Conservation (phyloP, 164 flowering plant genomes). For the Euptelea pleiosperma region DNA sequence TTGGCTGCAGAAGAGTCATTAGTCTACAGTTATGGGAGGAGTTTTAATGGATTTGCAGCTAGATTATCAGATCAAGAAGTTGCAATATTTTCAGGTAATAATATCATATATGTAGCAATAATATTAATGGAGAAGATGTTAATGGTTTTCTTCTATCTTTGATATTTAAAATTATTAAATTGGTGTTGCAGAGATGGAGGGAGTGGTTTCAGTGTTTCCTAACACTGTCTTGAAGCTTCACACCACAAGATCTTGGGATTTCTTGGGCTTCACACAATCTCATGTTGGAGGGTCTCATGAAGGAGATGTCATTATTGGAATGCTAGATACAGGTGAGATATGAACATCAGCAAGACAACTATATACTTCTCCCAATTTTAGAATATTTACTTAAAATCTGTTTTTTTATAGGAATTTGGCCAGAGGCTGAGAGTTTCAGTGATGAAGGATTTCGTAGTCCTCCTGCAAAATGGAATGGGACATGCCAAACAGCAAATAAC, state of each 20-base stretch:
- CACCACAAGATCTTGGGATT: slow-evolving; percentile 55
- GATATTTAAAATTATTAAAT: background rate
- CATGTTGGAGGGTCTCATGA: slow-evolving; percentile 8
- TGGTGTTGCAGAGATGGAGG: slow-evolving; percentile 34
- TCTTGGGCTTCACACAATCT: slow-evolving; percentile 26
- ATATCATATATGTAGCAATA: too few relatives aligned
- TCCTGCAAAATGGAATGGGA: slow-evolving; percentile 44
- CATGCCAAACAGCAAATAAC: slow-evolving; percentile 25
- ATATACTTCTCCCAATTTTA: too few relatives aligned
- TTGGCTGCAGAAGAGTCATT: background rate
- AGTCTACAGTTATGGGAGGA: slow-evolving; percentile 26
- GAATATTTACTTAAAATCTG: background rate
- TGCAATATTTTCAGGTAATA: slow-evolving; percentile 24
- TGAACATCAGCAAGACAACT: too few relatives aligned
- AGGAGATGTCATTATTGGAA: slow-evolving; percentile 37
- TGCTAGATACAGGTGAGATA: slow-evolving; percentile 43
- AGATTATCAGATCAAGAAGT: slow-evolving; percentile 26
- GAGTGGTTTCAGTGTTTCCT: slow-evolving; percentile 40
- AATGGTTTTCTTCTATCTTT: too few relatives aligned
- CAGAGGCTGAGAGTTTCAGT: slow-evolving; percentile 37
- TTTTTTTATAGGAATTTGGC: slow-evolving; percentile 36
- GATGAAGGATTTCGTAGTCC: slow-evolving; percentile 29
- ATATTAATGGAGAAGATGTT: too few relatives aligned
- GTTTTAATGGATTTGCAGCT: slow-evolving; percentile 46
- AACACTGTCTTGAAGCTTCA: slow-evolving; percentile 32